Conservation (phyloP, 2,329 filamentous ascomycete genomes). For the Pseudogymnoascus sp. region DNA sequence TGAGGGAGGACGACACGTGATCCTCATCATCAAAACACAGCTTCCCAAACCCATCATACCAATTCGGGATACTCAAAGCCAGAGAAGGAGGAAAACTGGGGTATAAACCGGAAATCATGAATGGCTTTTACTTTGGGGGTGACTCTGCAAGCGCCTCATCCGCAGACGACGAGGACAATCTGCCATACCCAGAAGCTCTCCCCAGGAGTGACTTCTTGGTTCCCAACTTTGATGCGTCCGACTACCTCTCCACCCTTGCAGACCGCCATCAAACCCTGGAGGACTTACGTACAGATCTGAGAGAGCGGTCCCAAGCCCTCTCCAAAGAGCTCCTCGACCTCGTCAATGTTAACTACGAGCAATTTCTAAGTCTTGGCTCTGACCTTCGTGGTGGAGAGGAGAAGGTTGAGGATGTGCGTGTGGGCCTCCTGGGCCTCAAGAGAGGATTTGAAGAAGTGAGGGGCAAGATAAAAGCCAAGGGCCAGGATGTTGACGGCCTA, state of each 20-base stretch:
- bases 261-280: constrained; percentile 94
- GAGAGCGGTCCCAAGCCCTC: constrained; percentile 70
- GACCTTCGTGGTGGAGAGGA: constrained; percentile 84
- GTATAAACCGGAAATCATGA: constrained; percentile 30
- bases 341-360: constrained; percentile 90
- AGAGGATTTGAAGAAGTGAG: constrained; percentile 73
- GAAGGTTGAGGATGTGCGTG: constrained; percentile 79
- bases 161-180: constrained; percentile 55
- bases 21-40: constrained; percentile 3
- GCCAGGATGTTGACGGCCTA: constrained; percentile 53
- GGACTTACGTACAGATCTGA: constrained; percentile 79
- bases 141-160: constrained; percentile 24
- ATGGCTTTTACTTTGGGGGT: constrained; percentile 38
- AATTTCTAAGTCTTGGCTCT: constrained; percentile 76
- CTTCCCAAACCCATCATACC: background rate
- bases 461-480: constrained; percentile 54
- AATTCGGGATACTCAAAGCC: background rate
- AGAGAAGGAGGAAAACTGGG: background rate
- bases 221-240: constrained; percentile 67
- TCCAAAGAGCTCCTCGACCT: constrained; percentile 84
- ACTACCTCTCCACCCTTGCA: constrained; percentile 74
- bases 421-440: constrained; percentile 78
- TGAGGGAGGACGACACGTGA: constrained; percentile 1
- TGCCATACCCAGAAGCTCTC: constrained; percentile 84
- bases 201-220: constrained; percentile 75